Percentiles rank a stretch among this genome's conserved stretches.
phyloP scores from a whole-genome alignment of 305 asterid genomes.

The Fraxinus sp. region DNA sequence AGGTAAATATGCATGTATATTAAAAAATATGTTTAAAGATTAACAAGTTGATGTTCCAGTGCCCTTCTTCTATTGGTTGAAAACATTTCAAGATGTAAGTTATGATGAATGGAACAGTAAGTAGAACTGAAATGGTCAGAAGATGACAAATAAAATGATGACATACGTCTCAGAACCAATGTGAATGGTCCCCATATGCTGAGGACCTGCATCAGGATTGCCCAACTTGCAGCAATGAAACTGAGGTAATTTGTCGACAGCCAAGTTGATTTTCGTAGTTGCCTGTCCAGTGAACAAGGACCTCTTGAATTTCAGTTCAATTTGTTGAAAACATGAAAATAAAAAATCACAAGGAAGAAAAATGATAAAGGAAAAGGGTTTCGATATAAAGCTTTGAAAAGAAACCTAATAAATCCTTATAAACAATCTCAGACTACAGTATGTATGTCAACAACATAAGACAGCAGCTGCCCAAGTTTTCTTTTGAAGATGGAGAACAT shows the following conservation, averaged over 20 bases:
- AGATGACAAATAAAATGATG: conserved; percentile 5
- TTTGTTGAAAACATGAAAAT: conserved; percentile 4
- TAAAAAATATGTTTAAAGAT: background rate
- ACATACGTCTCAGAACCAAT: conserved; percentile 84
- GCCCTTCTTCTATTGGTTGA: background rate
- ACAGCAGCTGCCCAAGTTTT: background rate
- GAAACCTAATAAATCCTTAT: background rate
- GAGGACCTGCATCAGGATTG: conserved; percentile 73
- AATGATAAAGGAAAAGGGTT: background rate
- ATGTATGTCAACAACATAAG: background rate
- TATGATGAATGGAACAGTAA: conserved; percentile 1
- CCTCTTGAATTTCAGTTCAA: conserved; percentile 13
- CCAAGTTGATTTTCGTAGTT: conserved; percentile 89
- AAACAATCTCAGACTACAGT: background rate
- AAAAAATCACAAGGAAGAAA: conserved; percentile 1
- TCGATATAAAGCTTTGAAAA: background rate
- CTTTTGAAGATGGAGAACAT: background rate
- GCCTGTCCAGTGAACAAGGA: conserved; percentile 53
- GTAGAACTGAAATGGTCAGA: conserved; percentile 19
- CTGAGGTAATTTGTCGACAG: conserved; percentile 71
- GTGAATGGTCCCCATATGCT: conserved; percentile 93
- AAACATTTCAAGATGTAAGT: background rate
- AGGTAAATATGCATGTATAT: background rate
- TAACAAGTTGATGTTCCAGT: background rate
- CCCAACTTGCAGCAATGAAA: conserved; percentile 67